Conservation (phyloP, 2,329 filamentous ascomycete genomes). For the Penicillium paneum region DNA sequence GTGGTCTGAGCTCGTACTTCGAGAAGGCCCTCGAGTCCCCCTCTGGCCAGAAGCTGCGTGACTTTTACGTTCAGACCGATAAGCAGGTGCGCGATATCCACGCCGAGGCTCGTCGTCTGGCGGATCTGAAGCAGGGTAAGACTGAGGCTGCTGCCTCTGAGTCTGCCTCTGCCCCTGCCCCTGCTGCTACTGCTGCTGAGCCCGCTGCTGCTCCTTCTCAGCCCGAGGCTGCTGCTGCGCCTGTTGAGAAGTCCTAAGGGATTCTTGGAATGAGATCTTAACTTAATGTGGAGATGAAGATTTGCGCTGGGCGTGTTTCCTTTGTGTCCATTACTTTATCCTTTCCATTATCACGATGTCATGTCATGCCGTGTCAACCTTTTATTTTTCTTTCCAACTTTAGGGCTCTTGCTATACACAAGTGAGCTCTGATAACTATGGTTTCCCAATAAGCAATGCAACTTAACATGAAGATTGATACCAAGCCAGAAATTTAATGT, state of each 20-base stretch:
- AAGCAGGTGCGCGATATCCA: constrained; percentile 95
- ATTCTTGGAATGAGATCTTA: not conserved
- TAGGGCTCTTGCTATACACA: not conserved
- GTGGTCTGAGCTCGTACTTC: constrained; percentile 80
- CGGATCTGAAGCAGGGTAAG: constrained; percentile 71
- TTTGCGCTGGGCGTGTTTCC: constrained; percentile 9
- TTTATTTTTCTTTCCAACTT: constrained; percentile 2
- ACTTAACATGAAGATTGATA: not conserved
- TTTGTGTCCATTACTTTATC: constrained; percentile 6
- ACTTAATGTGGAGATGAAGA: not conserved
- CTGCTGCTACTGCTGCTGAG: constrained; percentile 6
- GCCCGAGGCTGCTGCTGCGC: constrained; percentile 23
- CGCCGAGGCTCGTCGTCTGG: constrained; percentile 80
- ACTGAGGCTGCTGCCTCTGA: constrained; percentile 31
- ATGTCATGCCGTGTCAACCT: constrained; percentile 7
- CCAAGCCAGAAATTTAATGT: no score
- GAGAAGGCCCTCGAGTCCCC: constrained; percentile 87
- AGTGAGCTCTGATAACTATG: not conserved
- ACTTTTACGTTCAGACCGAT: constrained; percentile 80
- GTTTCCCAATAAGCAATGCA: not conserved
- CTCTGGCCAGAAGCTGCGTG: constrained; percentile 79
- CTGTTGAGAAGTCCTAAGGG: constrained; percentile 30
- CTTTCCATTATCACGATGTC: not conserved
- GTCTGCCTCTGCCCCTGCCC: not conserved
- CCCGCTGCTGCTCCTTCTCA: constrained; percentile 19